Base-by-base conservation (phyloP, 2,329 filamentous ascomycete genomes). In the Botrytis tulipae region DNA sequence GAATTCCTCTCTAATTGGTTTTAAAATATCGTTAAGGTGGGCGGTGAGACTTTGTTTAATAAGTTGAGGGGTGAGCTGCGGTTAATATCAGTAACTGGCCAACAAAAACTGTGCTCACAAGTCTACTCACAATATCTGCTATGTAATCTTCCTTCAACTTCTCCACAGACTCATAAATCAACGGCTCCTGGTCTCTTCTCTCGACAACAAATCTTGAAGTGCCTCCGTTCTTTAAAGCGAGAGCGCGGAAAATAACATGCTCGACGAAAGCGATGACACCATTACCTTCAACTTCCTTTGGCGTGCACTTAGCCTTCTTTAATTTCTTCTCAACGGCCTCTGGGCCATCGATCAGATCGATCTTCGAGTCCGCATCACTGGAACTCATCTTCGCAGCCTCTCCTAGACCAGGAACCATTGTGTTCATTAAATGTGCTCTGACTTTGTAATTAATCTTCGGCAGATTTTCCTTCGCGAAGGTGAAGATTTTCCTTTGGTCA, bases 401-500 rank as follows among this genome's bases (percentile, higher is more conserved):
- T 76, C 88, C 86, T 18, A 98, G 85, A 57, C 96, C 95, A 0
- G 95, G 91, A 29, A 98, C 92, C 92, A 98, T 97, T 32, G 93
- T 90, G 82, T 94, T 94, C 87, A 94, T 91, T 73, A 94, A 79
- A 82, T 93, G 90, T 79, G 92, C 87, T 79, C 93, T 83, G 83
- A 83, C 81, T 78, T 89, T 89, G 86, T 97, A 98, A 69, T 94
- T 94, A 66, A 99, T 84, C 82, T 92, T 93, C 20, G 94, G 94
- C 44, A 98, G 84, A 83, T 91, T 92, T 77, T 98, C 95, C 76
- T 92, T 92, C 7, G 95, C 94, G 5, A 94, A 89, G 0, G 91
- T 91, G 82, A 97, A 97, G 75, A 97, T 90, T 84, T 97, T 98
- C 74, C 94, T 86, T 84, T 97, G 95, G 79, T 98, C 95, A 70